Base-by-base conservation (phyloP, 2,329 filamentous ascomycete genomes). In the Erysiphe pulchra region DNA sequence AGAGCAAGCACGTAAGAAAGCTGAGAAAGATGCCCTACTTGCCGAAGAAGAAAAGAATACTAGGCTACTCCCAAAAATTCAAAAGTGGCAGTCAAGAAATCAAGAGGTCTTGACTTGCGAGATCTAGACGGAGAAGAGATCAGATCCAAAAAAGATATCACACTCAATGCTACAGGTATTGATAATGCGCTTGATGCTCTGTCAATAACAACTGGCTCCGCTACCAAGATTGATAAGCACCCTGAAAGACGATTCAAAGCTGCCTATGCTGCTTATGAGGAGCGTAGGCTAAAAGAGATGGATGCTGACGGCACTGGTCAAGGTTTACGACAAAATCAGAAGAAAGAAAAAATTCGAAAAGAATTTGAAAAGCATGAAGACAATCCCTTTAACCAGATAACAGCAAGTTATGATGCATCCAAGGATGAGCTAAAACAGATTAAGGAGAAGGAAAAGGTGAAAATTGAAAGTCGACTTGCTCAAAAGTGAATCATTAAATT, bases 361-460 rank as follows among this genome's bases (percentile, higher is more conserved):
- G 90, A 95, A 65, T 98, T 95, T 61, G 80, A 92, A 62, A 92
- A 84, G 68, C 81, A 80, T 56, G 78, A 82, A 1, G 87, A 95
- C 55, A 98, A 98, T 61, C 90, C 90, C 13, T 90, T 92, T 65
- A 93, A 93, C 64, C 83, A 92, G 64, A 76, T 78, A 14, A 73
- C 67, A 45, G 81, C 75, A 2, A 61, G 67, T 2, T 92, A 84
- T 63, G 82, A 98, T 61, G 73, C 82, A 46, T 72, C 70, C 18
- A 79, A 73, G 62, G 82, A 84, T 4, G 87, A 98, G 55, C 56
- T 93, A 40, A 67, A 67, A 43, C 68, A 72, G 43, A 63, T 86
- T 48, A 72, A 67, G 57, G 65, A 74, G 38, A 61, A 68, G 46
- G 82, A 92, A 65, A 77, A 69, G 63, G 58, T 62, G 53, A 85